Evolutionary conservation across 2,329 filamentous ascomycete genomes (phyloP), one percentile per base, ranked within the genome.

Genomic region (Xylaria sp.): DNA sequence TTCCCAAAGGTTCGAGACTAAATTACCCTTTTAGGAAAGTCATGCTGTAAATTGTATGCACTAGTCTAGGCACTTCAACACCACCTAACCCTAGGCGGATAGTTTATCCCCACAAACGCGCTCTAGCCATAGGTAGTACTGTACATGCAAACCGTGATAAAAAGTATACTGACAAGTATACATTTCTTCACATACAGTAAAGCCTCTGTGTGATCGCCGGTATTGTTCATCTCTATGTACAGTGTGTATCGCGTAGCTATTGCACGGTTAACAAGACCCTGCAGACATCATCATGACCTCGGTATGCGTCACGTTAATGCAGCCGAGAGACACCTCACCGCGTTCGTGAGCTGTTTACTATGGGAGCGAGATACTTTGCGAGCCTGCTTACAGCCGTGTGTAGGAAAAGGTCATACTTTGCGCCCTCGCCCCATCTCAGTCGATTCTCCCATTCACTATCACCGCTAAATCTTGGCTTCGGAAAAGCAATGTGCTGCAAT

Each of bases 321-420:
- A 71, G 69, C 55, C 65, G 61, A 73, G 70, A 69, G 61, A 68
- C 64, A 58, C 67, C 60, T 68, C 71, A 72, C 69, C 69, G 71
- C 69, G 62, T 70, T 59, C 57, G 49, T 42, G 47, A 20, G 42
- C 50, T 49, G 51, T 61, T 58, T 49, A 11, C 44, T 42, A 27
- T 39, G 6, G 29, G 54, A 47, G 29, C 36, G 42, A 58, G 31
- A 56, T 45, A 45, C 45, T 50, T 58, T 58, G 58, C 45, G 58
- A 60, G 61, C 49, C 58, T 63, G 53, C 61, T 60, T 56, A 60
- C 38, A 45, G 47, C n/a, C 42, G 45, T 59, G 15, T 44, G 49
- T 53, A 53, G 25, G 13, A 61, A 58, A 62, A 49, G 56, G 60
- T 51, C 33, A 67, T 69, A 69, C 42, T 59, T 67, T 67, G 67